Conservation (phyloP, 2,329 filamentous ascomycete species). For the Colletotrichum tropicale region DNA sequence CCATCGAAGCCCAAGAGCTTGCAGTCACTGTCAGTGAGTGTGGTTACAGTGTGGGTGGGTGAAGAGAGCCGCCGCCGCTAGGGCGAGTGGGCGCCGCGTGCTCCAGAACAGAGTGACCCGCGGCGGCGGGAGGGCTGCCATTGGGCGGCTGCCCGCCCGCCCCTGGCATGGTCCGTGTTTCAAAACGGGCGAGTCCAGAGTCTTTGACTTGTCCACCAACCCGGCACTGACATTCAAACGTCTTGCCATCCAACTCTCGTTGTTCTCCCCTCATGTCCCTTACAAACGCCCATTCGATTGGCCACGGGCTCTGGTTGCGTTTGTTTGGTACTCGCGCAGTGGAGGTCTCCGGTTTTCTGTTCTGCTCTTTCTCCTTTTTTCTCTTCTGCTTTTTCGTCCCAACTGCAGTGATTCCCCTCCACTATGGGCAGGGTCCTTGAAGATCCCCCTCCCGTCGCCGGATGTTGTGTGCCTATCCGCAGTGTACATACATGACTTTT, state of each 20-base stretch:
- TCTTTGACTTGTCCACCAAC: slow-evolving; percentile 11
- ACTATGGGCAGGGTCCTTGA: neutral
- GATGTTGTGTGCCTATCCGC: neutral
- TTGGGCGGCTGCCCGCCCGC: slow-evolving; percentile 6
- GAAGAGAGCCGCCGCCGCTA: slow-evolving; percentile 4
- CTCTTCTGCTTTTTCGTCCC: neutral
- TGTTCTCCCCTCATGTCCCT: neutral
- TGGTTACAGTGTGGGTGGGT: neutral
- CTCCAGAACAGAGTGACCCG: slow-evolving; percentile 10
- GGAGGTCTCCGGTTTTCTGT: neutral
- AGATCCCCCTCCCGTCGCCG: neutral
- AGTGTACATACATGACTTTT: neutral
- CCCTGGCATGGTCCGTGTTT: slow-evolving; percentile 18
- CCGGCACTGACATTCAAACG: slow-evolving; percentile 1
- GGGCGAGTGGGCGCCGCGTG: slow-evolving; percentile 13
- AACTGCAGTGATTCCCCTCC: neutral
- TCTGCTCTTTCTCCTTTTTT: neutral
- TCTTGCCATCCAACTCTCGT: neutral
- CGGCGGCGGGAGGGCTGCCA: slow-evolving; percentile 2
- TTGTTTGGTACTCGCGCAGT: neutral
- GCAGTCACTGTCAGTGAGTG: neutral
- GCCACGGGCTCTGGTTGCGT: neutral
- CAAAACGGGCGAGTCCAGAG: slow-evolving; percentile 5
- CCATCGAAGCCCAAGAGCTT: neutral
- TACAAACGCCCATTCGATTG: neutral